Evolutionary conservation across 208 protist genomes (phyloP).

Genomic region (Porcisia deanei): DNA sequence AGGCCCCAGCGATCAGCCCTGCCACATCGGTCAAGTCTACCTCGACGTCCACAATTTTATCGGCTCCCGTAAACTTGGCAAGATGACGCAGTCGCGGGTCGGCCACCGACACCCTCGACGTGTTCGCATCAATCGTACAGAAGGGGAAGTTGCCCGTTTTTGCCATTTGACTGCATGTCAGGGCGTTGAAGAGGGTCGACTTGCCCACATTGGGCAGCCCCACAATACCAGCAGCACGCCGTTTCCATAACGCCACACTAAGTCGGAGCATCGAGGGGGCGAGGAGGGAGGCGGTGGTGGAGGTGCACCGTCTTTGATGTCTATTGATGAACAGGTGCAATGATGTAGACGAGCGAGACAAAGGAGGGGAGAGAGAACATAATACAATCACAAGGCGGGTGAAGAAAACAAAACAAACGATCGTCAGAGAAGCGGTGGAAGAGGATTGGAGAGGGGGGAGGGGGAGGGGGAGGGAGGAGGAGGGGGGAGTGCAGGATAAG

Average conservation of each 20-base stretch:
- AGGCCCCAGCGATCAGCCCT: conserved; percentile 87
- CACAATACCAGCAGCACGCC: conserved; percentile 84
- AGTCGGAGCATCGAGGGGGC: conserved; percentile 22
- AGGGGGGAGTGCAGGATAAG: too few relatives aligned
- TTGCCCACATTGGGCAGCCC: conserved; percentile 93
- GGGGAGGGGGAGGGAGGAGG: not conserved
- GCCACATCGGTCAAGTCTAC: conserved; percentile 90
- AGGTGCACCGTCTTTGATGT: not conserved
- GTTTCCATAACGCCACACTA: conserved; percentile 23
- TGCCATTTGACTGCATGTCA: conserved; percentile 86
- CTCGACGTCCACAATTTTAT: conserved; percentile 75
- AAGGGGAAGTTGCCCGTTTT: conserved; percentile 95
- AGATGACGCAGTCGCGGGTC: conserved; percentile 78
- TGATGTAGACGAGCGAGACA: not conserved
- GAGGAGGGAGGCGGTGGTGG: not conserved
- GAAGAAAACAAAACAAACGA: not conserved
- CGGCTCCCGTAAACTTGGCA: conserved; percentile 60
- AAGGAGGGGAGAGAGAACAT: not conserved
- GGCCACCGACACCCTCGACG: conserved; percentile 72
- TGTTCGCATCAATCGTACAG: conserved; percentile 93
- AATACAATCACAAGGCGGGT: too few relatives aligned
- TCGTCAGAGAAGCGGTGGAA: not conserved
- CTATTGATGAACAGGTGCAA: not conserved
- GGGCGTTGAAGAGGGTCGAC: conserved; percentile 93
- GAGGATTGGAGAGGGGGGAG: not conserved